Base-by-base conservation (phyloP, 257 asterid genomes). In the Plantago ovata region DNA sequence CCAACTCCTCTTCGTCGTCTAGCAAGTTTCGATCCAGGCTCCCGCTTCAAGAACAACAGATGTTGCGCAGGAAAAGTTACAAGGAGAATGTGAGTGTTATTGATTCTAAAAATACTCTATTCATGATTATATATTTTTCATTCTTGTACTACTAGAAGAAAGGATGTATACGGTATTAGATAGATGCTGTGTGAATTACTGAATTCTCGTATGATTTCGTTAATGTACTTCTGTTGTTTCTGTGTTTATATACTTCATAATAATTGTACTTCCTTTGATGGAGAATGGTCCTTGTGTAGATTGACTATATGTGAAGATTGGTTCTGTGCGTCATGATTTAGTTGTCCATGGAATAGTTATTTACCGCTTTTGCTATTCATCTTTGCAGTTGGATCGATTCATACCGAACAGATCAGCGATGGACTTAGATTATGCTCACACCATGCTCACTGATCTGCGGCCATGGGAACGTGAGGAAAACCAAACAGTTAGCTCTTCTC, bases 401-500 rank as follows among this genome's bases (percentile, higher is more conserved):
- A 92, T 92, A 45, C 98, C 98, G 9, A 92, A 92, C 61, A 81
- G 97, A 66, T 92, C 97, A 2, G 98, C 97, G 1, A 92, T 92
- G 84, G 96, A 91, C 62, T 78, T 87, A 5, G 95, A 85, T 59
- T 91, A 75, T 41, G 98, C 95, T 0, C 96, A 80, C 68, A 79
- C 72, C 82, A 91, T 91, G 96, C 85, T 91, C 11, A 87, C 96
- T 3, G 94, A 77, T 72, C 81, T 82, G 56, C 72, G 71, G 73
- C 86, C 83, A 78, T 95, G 87, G n/a, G 87, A 85, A 78, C 95
- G 87, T 78, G 87, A 91, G 95, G 93, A 85, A 74, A 88, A 83
- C 47, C 94, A 96, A 15, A 69, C 84, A 18, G 64, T 44, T 10
- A 63, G 33, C 48, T 74, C 88, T 63, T 79, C 98, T 55, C 95